phyloP scores from a whole-genome alignment of 139 green algal species.

The Zygnema circumcarinatum region DNA sequence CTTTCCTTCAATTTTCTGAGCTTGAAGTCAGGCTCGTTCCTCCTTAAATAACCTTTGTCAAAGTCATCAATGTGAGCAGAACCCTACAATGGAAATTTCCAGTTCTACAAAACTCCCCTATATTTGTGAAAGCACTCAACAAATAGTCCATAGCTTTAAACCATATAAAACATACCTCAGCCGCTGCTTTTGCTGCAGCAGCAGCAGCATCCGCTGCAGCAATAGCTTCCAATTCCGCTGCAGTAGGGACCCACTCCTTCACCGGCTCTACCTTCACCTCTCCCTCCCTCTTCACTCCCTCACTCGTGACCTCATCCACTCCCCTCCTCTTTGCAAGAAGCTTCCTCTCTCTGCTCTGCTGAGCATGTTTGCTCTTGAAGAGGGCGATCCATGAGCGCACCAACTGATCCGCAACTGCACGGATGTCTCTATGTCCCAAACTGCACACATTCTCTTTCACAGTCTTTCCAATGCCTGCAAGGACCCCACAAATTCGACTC shows the following conservation, averaged over 20 bases:
- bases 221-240: neutral
- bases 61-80: too few species aligned
- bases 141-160: too few species aligned
- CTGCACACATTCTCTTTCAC: conserved; percentile 23
- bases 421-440: conserved; percentile 8
- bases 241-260: neutral
- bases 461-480: conserved; percentile 24
- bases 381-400: conserved; percentile 19
- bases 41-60: too few species aligned
- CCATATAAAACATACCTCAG: neutral
- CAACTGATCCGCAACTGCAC: conserved; percentile 18
- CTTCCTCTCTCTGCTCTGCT: too few species aligned
- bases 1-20: too few species aligned
- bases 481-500: neutral
- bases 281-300: neutral
- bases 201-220: neutral
- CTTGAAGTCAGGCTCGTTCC: too few species aligned
- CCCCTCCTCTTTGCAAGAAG: too few species aligned
- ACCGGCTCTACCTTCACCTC: neutral
- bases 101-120: too few species aligned
- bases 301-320: neutral
- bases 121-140: too few species aligned
- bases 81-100: too few species aligned
- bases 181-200: neutral
- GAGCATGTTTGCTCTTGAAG: conserved; percentile 16